These are phyloP conservation scores for Cercospora sp. DNA, from an alignment of 2,329 filamentous ascomycete species.

Conservation along the genomic window DNA sequence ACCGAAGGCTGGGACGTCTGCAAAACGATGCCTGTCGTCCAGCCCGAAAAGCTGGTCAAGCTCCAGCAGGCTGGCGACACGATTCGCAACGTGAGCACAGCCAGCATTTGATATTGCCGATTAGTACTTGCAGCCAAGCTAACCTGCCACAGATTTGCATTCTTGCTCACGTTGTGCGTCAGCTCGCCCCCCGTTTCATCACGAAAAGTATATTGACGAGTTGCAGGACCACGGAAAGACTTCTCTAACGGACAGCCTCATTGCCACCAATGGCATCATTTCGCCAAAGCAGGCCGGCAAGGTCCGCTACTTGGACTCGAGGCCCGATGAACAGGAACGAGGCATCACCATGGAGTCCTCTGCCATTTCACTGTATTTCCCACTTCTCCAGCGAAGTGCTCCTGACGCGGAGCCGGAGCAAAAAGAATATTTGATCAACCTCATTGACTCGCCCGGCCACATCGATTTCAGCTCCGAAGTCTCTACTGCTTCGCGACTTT, in stretches of 20 bases:
- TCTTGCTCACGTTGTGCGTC: slow-evolving; percentile 79
- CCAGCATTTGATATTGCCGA: slow-evolving; percentile 3
- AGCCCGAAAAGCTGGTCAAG: slow-evolving; percentile 82
- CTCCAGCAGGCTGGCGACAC: slow-evolving; percentile 85
- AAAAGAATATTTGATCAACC: slow-evolving; percentile 91
- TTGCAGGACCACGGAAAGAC: slow-evolving; percentile 91
- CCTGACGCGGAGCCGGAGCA: slow-evolving; percentile 57
- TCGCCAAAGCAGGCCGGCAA: slow-evolving; percentile 96
- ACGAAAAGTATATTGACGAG: slow-evolving; percentile 3
- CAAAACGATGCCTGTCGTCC: slow-evolving; percentile 79
- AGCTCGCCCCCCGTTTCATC: background rate
- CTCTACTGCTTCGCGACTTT: slow-evolving; percentile 89
- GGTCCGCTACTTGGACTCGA: slow-evolving; percentile 94
- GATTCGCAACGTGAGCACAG: slow-evolving; percentile 78
- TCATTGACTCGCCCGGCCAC: slow-evolving; percentile 97
- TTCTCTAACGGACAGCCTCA: slow-evolving; percentile 89
- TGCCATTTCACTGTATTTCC: slow-evolving; percentile 94
- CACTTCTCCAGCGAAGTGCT: slow-evolving; percentile 73
- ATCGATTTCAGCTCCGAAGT: slow-evolving; percentile 99
- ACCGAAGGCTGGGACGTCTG: background rate
- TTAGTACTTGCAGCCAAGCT: slow-evolving; percentile 24
- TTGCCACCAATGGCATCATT: slow-evolving; percentile 99
- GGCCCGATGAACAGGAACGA: slow-evolving; percentile 90
- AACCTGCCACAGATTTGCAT: slow-evolving; percentile 69
- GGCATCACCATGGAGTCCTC: slow-evolving; percentile 99